Evolutionary conservation across 2,329 filamentous ascomycete species (phyloP), one percentile per base, ranked within the genome.

Genomic region (Colletotrichum theobromicola): DNA sequence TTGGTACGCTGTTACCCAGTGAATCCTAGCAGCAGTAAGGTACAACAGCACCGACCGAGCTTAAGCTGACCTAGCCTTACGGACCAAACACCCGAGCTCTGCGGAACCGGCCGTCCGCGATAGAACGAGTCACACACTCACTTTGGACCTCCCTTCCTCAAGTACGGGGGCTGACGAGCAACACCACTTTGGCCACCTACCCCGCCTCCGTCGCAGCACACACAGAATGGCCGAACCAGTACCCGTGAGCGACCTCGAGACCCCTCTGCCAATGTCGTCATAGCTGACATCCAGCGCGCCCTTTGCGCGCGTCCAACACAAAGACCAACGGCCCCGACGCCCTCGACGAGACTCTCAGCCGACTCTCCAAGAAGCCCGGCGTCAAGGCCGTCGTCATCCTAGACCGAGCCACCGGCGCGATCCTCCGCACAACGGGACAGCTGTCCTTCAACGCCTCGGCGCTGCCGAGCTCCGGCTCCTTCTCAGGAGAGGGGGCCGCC

Each of bases 381-480:
- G 94, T 97, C 66, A 94, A 94, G 82, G 94, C 93, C 78, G 94
- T 94, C 70, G 88, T 97, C 63, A 91, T 95, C 69, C 87, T 97
- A 55, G 94, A 95, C 78, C 91, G 94, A 71, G 85, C 90, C 16
- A 93, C 90, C 26, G 94, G 94, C 67, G 89, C 93, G 3, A 94
- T 97, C 65, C 89, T 97, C 67, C 94, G 93, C 80, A 94, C 92
- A 8, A 94, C 91, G 68, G 94, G 94, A 63, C 88, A 95, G 75
- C 85, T 93, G 15, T 90, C 89, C 16, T 88, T 93, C 62, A 75
- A 70, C 34, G 74, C 76, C 4, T 58, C 76, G 32, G 58, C 67
- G 10, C 65, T 75, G 30, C 53, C 63, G 26, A 67, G 60, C 21
- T 53, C 64, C 6, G 66, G 66, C 12, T 85, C 87, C 53, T 90